These are phyloP conservation scores for Knufia petricola DNA, from an alignment of 2,329 filamentous ascomycete species.

Conservation along the genomic window DNA sequence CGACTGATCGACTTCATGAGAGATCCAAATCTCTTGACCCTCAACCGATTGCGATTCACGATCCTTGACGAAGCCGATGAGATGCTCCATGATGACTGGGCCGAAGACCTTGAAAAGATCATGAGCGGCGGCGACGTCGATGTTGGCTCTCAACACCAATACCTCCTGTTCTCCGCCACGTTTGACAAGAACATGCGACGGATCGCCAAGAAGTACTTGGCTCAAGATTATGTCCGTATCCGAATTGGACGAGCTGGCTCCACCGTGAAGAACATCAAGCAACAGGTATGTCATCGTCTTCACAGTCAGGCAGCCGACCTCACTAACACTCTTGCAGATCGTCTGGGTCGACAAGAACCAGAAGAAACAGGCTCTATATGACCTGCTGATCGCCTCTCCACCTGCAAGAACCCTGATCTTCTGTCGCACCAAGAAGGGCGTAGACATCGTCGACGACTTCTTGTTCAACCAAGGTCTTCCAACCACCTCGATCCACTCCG, in stretches of 20 bases:
- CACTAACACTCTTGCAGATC: slow-evolving; percentile 36
- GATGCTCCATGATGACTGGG: slow-evolving; percentile 73
- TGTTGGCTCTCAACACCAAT: slow-evolving; percentile 57
- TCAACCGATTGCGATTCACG: slow-evolving; percentile 67
- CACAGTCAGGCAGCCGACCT: background rate
- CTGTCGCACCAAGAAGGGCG: slow-evolving; percentile 68
- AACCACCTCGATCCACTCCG: slow-evolving; percentile 76
- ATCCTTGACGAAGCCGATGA: slow-evolving; percentile 95
- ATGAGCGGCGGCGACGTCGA: slow-evolving; percentile 73
- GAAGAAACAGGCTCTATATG: slow-evolving; percentile 63
- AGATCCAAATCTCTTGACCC: slow-evolving; percentile 55
- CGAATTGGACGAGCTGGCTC: slow-evolving; percentile 80
- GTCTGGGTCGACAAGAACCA: slow-evolving; percentile 53
- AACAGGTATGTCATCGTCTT: slow-evolving; percentile 40
- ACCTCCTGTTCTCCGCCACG: slow-evolving; percentile 87
- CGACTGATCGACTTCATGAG: slow-evolving; percentile 73
- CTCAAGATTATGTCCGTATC: slow-evolving; percentile 65
- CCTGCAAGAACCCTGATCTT: slow-evolving; percentile 81
- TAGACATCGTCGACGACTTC: slow-evolving; percentile 79
- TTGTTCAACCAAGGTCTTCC: slow-evolving; percentile 72
- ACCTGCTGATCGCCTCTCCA: slow-evolving; percentile 59
- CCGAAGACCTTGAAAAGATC: slow-evolving; percentile 62
- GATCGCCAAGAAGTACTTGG: slow-evolving; percentile 66
- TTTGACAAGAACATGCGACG: slow-evolving; percentile 73
- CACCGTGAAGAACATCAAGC: slow-evolving; percentile 71